These are phyloP conservation scores for Trichocomaceae sp. DNA, from an alignment of 2,329 filamentous ascomycete genomes.

Conservation along the genomic window DNA sequence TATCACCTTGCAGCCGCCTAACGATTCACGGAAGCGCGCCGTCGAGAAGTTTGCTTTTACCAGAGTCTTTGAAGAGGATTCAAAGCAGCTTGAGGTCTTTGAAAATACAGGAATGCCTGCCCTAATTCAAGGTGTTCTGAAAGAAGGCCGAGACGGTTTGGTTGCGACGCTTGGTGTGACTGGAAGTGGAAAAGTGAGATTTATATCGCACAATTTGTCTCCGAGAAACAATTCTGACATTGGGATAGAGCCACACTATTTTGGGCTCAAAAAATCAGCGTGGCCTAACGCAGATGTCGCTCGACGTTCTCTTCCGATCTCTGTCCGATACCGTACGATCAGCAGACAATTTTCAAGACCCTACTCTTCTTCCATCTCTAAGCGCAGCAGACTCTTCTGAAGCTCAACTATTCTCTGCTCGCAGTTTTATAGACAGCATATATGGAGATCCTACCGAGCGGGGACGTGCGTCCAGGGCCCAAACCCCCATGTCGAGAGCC, in stretches of 20 bases:
- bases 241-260: slow-evolving; percentile 79
- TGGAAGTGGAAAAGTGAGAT: slow-evolving; percentile 80
- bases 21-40: slow-evolving; percentile 73
- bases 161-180: slow-evolving; percentile 90
- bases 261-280: slow-evolving; percentile 80
- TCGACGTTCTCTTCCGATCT: slow-evolving; percentile 83
- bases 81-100: slow-evolving; percentile 80
- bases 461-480: slow-evolving; percentile 57
- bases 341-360: slow-evolving; percentile 44
- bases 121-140: slow-evolving; percentile 74
- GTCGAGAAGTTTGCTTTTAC: slow-evolving; percentile 95
- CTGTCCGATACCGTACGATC: slow-evolving; percentile 67
- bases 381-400: slow-evolving; percentile 74
- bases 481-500: slow-evolving; percentile 56
- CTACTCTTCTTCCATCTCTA: slow-evolving; percentile 64
- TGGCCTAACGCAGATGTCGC: slow-evolving; percentile 82
- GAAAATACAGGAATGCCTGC: slow-evolving; percentile 67
- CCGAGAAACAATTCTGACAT: neutral
- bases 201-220: neutral
- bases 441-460: slow-evolving; percentile 60
- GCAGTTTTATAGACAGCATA: slow-evolving; percentile 69
- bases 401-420: slow-evolving; percentile 65
- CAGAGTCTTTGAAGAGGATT: slow-evolving; percentile 80
- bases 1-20: slow-evolving; percentile 72
- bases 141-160: slow-evolving; percentile 79